Evolutionary conservation across 164 flowering plant genomes (phyloP), one percentile per base, ranked within the genome.

Genomic region (Tetrastigma voinierianum): DNA sequence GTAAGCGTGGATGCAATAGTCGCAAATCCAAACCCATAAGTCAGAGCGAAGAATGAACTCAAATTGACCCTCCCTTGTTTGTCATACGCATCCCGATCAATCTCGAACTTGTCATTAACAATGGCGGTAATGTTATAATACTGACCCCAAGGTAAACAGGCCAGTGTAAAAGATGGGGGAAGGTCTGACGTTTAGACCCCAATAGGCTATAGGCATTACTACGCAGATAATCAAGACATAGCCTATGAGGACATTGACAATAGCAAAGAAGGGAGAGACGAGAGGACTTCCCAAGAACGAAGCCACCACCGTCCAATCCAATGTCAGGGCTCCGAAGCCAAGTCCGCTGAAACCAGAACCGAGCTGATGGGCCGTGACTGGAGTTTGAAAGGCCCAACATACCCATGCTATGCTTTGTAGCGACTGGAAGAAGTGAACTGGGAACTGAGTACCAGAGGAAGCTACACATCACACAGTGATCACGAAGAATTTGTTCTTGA

Each of bases 11-110:
- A 61, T 6, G 80, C 80, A 25, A 88, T 76, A 47, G 87, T 72
- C 1, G 90, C 93, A 46, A 88, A 88, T 2, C 86, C 85, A 13
- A 86, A 63, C 13, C 90, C 93, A 57, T 86, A 88, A 1, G 84
- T 55, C 2, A 86, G 68, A 23, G 86, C 81, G 46, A 87, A 85
- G 52, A 85, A 82, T 66, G 72, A 65, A 70, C 86, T 84, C 59
- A 87, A 53, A 54, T 81, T 55, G 10, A 87, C 61, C 13, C 32
- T 66, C 1, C 91, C 91, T 43, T 76, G 79, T 51, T 67, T 32
- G 7, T 63, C 55, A 44, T 84, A 85, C 15, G 67, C 60, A 0
- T 49, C 55, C 59, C 72, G 24, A 58, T 85, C 85, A 0, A 84
- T 59, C 83, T 82, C 82, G 20, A 85, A 82, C 12, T 81, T 67